phyloP scores from a whole-genome alignment of 1,284 basidiomycete species.

The Mixia osmundae region DNA sequence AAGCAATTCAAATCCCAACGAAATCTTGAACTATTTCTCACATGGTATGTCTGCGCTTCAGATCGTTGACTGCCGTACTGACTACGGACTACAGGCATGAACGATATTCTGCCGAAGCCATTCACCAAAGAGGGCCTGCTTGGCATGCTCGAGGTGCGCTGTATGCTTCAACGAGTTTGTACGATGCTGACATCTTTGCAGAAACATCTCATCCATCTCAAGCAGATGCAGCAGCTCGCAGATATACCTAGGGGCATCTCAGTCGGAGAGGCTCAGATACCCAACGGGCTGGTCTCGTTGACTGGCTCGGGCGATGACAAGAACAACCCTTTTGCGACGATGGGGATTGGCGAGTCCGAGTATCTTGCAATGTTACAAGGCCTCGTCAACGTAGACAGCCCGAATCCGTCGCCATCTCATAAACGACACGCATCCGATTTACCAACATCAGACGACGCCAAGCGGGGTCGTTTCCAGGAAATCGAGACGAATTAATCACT shows the following conservation, averaged over 20 bases:
- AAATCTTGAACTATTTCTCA: slow-evolving; percentile 77
- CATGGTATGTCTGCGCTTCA: slow-evolving; percentile 28
- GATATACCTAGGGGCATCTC: slow-evolving; percentile 45
- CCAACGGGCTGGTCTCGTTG: slow-evolving; percentile 13
- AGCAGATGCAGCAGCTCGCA: slow-evolving; percentile 61
- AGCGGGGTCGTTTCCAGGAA: no score
- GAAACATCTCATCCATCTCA: slow-evolving; percentile 84
- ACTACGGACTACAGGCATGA: slow-evolving; percentile 41
- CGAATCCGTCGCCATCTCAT: no score
- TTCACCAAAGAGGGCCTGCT: slow-evolving; percentile 79
- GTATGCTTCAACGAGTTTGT: neutral
- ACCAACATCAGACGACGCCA: no score
- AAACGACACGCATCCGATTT: no score
- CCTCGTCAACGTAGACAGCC: no score
- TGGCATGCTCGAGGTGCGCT: slow-evolving; percentile 61
- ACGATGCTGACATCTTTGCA: slow-evolving; percentile 18
- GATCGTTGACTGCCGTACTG: neutral
- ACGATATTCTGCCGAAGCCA: slow-evolving; percentile 88
- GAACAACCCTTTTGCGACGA: slow-evolving; percentile 1
- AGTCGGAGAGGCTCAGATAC: slow-evolving; percentile 26
- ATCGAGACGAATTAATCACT: no score
- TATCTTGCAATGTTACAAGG: no score
- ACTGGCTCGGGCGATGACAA: slow-evolving; percentile 2
- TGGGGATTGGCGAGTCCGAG: no score
- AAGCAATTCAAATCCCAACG: slow-evolving; percentile 68